These are phyloP conservation scores for Cyberlindnera euphorbiae DNA, from an alignment of 805 yeast genomes.

Conservation along the genomic window DNA sequence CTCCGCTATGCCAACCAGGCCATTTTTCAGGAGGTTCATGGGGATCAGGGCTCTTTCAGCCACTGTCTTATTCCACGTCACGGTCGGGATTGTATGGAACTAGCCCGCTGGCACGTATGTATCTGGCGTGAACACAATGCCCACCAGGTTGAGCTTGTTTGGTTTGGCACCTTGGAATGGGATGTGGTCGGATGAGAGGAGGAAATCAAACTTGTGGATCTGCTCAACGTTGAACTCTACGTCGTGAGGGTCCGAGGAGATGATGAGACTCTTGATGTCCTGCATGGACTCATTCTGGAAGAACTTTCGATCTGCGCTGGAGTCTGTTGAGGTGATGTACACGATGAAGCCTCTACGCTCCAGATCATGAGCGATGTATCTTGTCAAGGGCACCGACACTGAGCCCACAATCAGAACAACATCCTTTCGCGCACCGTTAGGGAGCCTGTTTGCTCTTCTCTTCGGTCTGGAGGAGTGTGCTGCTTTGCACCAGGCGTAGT, in stretches of 20 bases:
- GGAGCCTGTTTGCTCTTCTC: conserved; percentile 57
- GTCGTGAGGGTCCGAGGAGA: conserved; percentile 40
- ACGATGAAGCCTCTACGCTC: conserved; percentile 79
- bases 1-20: conserved; percentile 51
- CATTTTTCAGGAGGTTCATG: conserved; percentile 47
- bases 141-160: conserved; percentile 53
- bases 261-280: conserved; percentile 63
- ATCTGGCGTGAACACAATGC: conserved; percentile 67
- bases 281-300: conserved; percentile 56
- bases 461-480: conserved; percentile 10
- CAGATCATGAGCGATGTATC: conserved; percentile 66
- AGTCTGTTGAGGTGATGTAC: conserved; percentile 51
- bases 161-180: conserved; percentile 57
- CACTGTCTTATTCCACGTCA: conserved; percentile 47
- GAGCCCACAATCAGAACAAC: conserved; percentile 74
- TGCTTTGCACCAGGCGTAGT: not conserved
- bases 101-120: conserved; percentile 66
- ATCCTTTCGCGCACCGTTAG: conserved; percentile 70
- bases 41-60: conserved; percentile 44
- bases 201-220: conserved; percentile 42
- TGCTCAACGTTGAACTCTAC: conserved; percentile 39
- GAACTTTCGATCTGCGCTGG: conserved; percentile 33
- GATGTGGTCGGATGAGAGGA: conserved; percentile 48
- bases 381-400: conserved; percentile 67
- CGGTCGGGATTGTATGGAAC: conserved; percentile 46